Percentiles rank a stretch among this genome's conserved stretches.
phyloP scores from a whole-genome alignment of 2,329 filamentous ascomycete species.

The Alternaria brassicae region DNA sequence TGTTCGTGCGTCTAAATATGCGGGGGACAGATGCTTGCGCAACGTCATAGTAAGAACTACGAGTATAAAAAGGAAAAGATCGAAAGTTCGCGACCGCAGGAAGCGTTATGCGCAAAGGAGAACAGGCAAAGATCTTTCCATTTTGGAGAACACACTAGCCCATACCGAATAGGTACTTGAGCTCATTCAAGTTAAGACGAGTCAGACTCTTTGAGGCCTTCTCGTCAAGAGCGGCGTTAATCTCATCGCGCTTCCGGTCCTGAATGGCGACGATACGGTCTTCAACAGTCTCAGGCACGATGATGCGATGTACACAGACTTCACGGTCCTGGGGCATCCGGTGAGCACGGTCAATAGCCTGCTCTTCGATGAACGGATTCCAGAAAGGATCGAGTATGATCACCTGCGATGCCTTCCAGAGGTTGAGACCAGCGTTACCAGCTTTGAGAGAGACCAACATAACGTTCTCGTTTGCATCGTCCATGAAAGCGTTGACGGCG shows the following conservation, averaged over 20 bases:
- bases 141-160: neutral
- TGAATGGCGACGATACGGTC: slow-evolving; percentile 84
- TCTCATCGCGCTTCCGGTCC: slow-evolving; percentile 76
- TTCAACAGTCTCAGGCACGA: slow-evolving; percentile 81
- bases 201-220: slow-evolving; percentile 70
- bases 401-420: slow-evolving; percentile 81
- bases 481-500: slow-evolving; percentile 72
- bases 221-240: slow-evolving; percentile 82
- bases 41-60: neutral
- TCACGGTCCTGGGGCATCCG: slow-evolving; percentile 79
- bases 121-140: neutral
- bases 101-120: neutral
- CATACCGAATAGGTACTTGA: slow-evolving; percentile 73
- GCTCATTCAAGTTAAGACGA: slow-evolving; percentile 69
- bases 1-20: neutral
- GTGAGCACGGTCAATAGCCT: slow-evolving; percentile 88
- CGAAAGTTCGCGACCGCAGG: neutral
- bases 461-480: slow-evolving; percentile 66
- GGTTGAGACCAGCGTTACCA: slow-evolving; percentile 84
- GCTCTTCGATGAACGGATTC: slow-evolving; percentile 93
- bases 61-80: neutral
- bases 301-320: slow-evolving; percentile 80
- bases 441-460: slow-evolving; percentile 82
- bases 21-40: neutral
- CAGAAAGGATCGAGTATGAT: slow-evolving; percentile 94